phyloP scores from a whole-genome alignment of 495 filamentous ascomycete genomes.

The Penicillium cinerascens region DNA sequence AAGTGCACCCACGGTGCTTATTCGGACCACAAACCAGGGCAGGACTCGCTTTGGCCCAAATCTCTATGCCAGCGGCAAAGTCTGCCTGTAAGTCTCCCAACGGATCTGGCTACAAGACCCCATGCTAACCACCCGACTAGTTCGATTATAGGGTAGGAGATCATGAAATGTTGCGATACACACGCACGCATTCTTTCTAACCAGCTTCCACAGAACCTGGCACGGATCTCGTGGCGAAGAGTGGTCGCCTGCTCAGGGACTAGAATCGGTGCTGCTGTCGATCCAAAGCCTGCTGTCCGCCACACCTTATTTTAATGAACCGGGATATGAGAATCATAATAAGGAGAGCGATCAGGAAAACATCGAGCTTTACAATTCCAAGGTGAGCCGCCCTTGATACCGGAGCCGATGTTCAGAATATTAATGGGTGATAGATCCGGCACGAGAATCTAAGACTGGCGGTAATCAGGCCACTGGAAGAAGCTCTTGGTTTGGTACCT shows the following conservation, averaged over 20 bases:
- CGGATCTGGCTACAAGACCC: neutral
- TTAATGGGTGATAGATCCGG: constrained; percentile 59
- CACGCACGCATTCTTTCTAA: no score
- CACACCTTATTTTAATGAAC: constrained; percentile 96
- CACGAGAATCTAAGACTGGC: constrained; percentile 88
- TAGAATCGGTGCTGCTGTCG: constrained; percentile 91
- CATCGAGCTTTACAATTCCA: constrained; percentile 77
- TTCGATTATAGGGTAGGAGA: constrained; percentile 80
- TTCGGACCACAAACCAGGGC: constrained; percentile 82
- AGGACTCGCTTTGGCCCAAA: constrained; percentile 93
- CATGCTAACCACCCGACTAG: constrained; percentile 41
- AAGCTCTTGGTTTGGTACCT: constrained; percentile 59
- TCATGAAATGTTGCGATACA: neutral
- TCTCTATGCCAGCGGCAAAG: constrained; percentile 86
- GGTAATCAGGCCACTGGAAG: constrained; percentile 81
- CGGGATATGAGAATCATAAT: constrained; percentile 69
- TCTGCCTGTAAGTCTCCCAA: constrained; percentile 67
- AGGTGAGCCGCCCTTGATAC: constrained; percentile 49
- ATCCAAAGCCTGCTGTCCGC: constrained; percentile 94
- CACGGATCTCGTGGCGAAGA: constrained; percentile 82
- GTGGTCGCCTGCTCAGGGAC: constrained; percentile 92
- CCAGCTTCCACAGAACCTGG: constrained; percentile 70
- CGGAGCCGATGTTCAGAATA: neutral
- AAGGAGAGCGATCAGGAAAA: constrained; percentile 66
- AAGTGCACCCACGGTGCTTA: constrained; percentile 70